Evolutionary conservation across 2,329 filamentous ascomycete species (phyloP), one percentile per base, ranked within the genome.

Genomic region (Pezicula radicicola): DNA sequence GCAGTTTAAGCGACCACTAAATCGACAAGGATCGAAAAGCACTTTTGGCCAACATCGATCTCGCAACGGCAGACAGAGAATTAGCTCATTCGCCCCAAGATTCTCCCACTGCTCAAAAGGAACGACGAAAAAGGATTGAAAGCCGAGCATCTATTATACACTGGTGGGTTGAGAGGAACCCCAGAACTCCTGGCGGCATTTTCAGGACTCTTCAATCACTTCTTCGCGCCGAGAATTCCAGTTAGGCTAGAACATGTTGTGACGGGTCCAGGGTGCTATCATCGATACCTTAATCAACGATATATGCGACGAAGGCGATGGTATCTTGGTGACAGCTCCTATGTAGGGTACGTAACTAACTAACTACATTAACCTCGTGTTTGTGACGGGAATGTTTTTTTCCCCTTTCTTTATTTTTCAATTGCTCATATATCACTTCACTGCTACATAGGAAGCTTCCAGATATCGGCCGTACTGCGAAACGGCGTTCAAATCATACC

Each of bases 1-100:
- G 27, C 27, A 28, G 27, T 28, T 28, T 9, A 28, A 28, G 27
- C 27, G 27, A 28, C 27, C 27, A 28, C 27, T 28, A 5, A 28
- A 9, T 28, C 27, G 27, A 28, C 27, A 28, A 28, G 27, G 27
- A 28, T 28, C 27, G 27, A 28, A 5, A 28, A 28, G 27, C 27
- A 9, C 27, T 28, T 28, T n/a, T n/a, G n/a, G n/a, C 27, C 10
- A 41, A 48, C 13, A 55, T 59, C 18, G 58, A 60, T 30, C 25
- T 60, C 6, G 25, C 50, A 12, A 43, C 53, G 6, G 54, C 58
- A n/a, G 58, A 60, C n/a, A n/a, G n/a, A n/a, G 37, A 60, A 60
- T 39, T 59, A 54, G 55, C 50, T 60, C 3, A 50, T 55, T 13
- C 49, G 56, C n/a, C 19, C 46, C 6, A 52, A 59, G 42, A n/a